Base-by-base conservation (phyloP, 139 green algal species). In the Zygnema circumcarinatum region DNA sequence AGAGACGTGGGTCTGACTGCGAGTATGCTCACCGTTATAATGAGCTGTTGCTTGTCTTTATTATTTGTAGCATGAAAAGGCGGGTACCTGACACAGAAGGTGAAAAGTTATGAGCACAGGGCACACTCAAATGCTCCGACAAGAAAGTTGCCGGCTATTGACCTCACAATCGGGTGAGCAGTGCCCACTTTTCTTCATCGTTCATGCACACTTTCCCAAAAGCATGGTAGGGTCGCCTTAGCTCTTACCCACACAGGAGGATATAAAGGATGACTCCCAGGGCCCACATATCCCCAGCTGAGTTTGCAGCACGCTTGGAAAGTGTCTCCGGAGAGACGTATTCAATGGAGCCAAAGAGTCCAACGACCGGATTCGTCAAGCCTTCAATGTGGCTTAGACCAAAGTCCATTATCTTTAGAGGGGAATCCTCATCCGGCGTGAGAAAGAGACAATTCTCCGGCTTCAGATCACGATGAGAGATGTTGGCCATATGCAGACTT, bases 241-340 rank as follows among this genome's bases (percentile, higher is more conserved):
- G 22, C 31, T 35, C 87, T 36, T 31, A 92, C 76, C 96, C 97
- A 47, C 91, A 95, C 56, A 99, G 93, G 36, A 99, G 93, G 89
- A 99, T 99, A 93, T 99, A 99, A 53, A 99, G 92, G 56, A 99
- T 98, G n/a, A 99, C 95, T 33, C 96, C 96, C 72, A 95, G 95
- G 39, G 87, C 94, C 96, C 96, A 99, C 67, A 99, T 96, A 91
- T 98, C 96, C 1, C 94, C 94, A 1, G 93, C 94, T 88, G 96
- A 96, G 88, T 96, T 97, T 86, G 98, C 98, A 1, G 92, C 25
- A 3, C 88, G 73, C 22, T 36, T 38, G 2, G 25, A 39, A 20
- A 93, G 62, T 25, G 86, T 38, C 56, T 93, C 90, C 22, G 90
- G 90, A 41, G 90, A 67, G 2, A 93, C 81, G 74, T 93, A 93